phyloP scores from a whole-genome alignment of 805 yeast genomes.

The Clavispora asparagi region DNA sequence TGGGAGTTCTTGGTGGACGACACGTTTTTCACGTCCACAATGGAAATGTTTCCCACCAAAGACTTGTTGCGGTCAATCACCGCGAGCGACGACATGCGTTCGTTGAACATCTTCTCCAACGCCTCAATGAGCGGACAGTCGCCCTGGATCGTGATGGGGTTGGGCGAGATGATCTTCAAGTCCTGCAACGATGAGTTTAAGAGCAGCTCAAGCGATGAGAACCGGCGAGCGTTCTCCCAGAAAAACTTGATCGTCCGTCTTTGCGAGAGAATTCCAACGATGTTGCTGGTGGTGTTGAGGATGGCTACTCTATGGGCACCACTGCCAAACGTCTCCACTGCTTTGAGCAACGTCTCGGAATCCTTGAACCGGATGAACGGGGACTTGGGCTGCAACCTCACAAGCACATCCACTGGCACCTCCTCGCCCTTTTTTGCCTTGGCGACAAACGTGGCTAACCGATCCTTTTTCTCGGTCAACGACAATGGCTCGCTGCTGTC shows the following conservation, averaged over 20 bases:
- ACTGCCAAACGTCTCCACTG: slow-evolving; percentile 82
- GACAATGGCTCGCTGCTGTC: slow-evolving; percentile 18
- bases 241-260: slow-evolving; percentile 77
- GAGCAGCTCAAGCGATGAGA: slow-evolving; percentile 73
- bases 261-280: slow-evolving; percentile 86
- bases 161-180: slow-evolving; percentile 65
- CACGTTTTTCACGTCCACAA: slow-evolving; percentile 87
- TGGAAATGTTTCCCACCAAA: slow-evolving; percentile 86
- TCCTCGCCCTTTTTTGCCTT: slow-evolving; percentile 83
- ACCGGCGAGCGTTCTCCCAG: slow-evolving; percentile 90
- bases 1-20: slow-evolving; percentile 85
- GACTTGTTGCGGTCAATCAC: slow-evolving; percentile 77
- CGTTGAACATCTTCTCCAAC: slow-evolving; percentile 73
- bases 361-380: slow-evolving; percentile 79
- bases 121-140: slow-evolving; percentile 88
- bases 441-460: slow-evolving; percentile 38
- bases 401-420: slow-evolving; percentile 87
- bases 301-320: slow-evolving; percentile 95
- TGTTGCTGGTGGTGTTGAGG: slow-evolving; percentile 37
- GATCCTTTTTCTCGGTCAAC: slow-evolving; percentile 29
- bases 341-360: slow-evolving; percentile 60
- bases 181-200: slow-evolving; percentile 65
- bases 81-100: slow-evolving; percentile 85
- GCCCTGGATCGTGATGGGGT: slow-evolving; percentile 76
- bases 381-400: slow-evolving; percentile 79